Conservation (phyloP, 2,329 filamentous ascomycete species). For the Sarocladium oryzae region DNA sequence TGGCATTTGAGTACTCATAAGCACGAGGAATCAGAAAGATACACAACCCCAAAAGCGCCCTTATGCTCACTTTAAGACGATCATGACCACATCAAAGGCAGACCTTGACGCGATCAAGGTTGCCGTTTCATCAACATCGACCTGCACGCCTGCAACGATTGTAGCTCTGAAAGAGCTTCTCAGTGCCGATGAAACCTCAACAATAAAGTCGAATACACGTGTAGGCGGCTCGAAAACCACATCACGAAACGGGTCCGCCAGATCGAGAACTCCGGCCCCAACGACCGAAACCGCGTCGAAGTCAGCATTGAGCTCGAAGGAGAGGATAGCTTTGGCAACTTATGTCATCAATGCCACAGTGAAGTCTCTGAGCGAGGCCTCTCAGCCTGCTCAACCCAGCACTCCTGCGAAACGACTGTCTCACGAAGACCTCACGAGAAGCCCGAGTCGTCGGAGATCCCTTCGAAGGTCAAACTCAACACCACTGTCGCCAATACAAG, state of each 20-base stretch:
- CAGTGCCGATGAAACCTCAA: slow-evolving; percentile 24
- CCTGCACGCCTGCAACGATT: slow-evolving; percentile 45
- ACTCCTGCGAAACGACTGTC: slow-evolving; percentile 27
- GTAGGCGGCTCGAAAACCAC: slow-evolving; percentile 20
- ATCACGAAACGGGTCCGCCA: slow-evolving; percentile 1
- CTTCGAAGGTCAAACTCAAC: slow-evolving; percentile 50
- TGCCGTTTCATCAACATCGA: slow-evolving; percentile 45
- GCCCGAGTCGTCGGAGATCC: slow-evolving; percentile 31
- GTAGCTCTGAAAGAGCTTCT: slow-evolving; percentile 42
- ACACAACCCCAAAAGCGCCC: not conserved
- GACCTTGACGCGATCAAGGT: slow-evolving; percentile 43
- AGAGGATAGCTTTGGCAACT: slow-evolving; percentile 62
- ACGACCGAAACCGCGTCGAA: slow-evolving; percentile 15
- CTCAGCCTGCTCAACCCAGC: slow-evolving; percentile 39
- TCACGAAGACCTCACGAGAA: slow-evolving; percentile 20
- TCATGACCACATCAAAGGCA: not conserved
- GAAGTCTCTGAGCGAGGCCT: slow-evolving; percentile 61
- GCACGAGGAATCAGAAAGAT: not conserved
- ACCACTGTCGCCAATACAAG: slow-evolving; percentile 55
- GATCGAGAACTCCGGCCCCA: slow-evolving; percentile 13
- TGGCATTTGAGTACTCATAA: not conserved
- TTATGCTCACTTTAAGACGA: slow-evolving; percentile 7
- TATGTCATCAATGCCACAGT: slow-evolving; percentile 66
- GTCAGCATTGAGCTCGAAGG: slow-evolving; percentile 31
- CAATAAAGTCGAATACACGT: slow-evolving; percentile 22